Evolutionary conservation across 768 basidiomycete genomes (phyloP), one percentile per base, ranked within the genome.

Genomic region (Sutorius australiensis): DNA sequence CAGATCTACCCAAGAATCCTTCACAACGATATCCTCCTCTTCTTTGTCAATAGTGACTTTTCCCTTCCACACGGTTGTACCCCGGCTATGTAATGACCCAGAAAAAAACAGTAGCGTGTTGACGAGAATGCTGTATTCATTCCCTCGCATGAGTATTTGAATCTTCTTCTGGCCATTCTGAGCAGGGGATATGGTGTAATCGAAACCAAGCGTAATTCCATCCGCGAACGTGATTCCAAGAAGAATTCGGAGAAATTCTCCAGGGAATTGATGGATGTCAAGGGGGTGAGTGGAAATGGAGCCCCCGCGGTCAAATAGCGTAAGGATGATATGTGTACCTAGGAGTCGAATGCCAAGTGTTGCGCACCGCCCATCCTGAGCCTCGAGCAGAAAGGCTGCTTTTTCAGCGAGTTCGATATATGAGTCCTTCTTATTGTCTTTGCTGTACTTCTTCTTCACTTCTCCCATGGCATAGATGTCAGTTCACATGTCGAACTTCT

Each of bases 401-500:
- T 55, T 58, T 0, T 46, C 42, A 0, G 49, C 46, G 3, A 46
- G 49, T 44, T 58, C 42, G 9, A 54, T 34, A 12, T 47, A 54
- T 1, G 45, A 46, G 1, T 30, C 21, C 10, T 46, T 53, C 31
- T 31, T 31, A 31, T 31, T 31, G 30, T 31, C 30, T 5, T 31
- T 31, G 30, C 30, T 31, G 9, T 9, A 5, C 9, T 9, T 31
- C 9, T 31, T 31, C 30, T 31, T 31, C 30, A 31, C 30, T 31
- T 31, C 30, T 5, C 30, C 30, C 5, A 31, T 31, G 30, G 30
- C 5, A 31, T 31, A 31, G 30, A 31, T 9, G 9, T 31, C 30
- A 31, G 30, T 31, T 31, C 30, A 5, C 30, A 31, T 31, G 30
- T 31, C 30, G 9, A 31, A 31, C 30, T 31, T 31, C 30, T 31